These are phyloP conservation scores for Calonectria fujianensis DNA, from an alignment of 2,329 filamentous ascomycete species.

Conservation along the genomic window DNA sequence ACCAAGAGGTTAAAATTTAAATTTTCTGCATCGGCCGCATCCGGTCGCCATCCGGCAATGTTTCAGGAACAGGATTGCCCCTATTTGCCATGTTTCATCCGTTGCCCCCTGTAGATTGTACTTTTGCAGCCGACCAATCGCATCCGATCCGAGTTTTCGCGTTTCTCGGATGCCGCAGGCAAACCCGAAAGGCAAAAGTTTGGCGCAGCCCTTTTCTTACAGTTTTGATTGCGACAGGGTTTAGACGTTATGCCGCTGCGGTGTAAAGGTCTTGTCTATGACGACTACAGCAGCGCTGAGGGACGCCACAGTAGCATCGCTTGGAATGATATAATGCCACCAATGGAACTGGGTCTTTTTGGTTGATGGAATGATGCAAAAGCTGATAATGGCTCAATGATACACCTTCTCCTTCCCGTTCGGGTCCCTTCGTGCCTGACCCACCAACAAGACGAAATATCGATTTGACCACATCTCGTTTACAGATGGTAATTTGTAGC, in stretches of 20 bases:
- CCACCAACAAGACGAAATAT: background rate
- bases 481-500: too few species aligned
- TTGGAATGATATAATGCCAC: background rate
- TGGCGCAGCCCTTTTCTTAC: too few species aligned
- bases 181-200: background rate
- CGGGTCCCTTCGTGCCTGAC: background rate
- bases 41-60: background rate
- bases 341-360: background rate
- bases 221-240: background rate
- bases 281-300: background rate
- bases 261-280: background rate
- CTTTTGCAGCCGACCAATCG: background rate
- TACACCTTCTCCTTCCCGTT: background rate
- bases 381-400: background rate
- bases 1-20: background rate
- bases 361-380: background rate
- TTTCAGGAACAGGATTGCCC: background rate
- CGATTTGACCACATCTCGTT: background rate
- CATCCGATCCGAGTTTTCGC: background rate
- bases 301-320: background rate
- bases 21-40: background rate
- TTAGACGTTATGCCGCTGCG: background rate
- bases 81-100: constrained; percentile 1
- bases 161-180: background rate
- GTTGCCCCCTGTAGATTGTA: background rate